Base-by-base conservation (phyloP, 768 basidiomycete species). In the Lactarius vividus region DNA sequence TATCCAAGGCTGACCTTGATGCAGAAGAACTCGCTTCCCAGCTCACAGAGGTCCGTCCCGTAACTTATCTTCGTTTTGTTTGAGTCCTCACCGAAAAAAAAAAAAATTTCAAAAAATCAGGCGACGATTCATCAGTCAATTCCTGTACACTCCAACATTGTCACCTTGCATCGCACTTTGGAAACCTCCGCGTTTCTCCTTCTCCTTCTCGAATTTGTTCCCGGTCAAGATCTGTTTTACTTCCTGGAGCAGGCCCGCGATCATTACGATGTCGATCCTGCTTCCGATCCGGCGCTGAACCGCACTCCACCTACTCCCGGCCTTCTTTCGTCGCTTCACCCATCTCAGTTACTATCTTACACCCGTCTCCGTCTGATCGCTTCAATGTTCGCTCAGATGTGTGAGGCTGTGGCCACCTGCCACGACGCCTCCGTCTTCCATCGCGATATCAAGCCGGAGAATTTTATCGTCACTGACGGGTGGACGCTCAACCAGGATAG, bases 331-430 rank as follows among this genome's bases (percentile, higher is more conserved):
- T 89, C 88, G 68, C 84, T 87, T 72, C 87, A 85, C 74, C 92
- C 86, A 54, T 82, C 85, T 35, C 89, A 94, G 69, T 81, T 97
- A 37, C 88, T 99, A 61, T 92, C 92, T 31, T 85, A 87, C 63
- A 90, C 89, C 46, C 90, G 96, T 64, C 85, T 99, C 33, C 89
- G 92, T 18, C 86, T 99, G 70, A 94, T 99, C 73, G 88, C 95
- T 3, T 89, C 92, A 74, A 99, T 99, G 96, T 98, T 99, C 77
- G 81, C 86, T 23, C 97, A 98, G 79, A 99, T 99, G 96, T 98
- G 96, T 74, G 93, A 96, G 69, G 96, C 96, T 53, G 96, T 99
- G 15, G 92, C 93, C 3, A 87, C 90, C 7, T 98, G 96, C 78
- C 96, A 99, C 74, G 88, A 88, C 20, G 87, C 89, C 67, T 88